Evolutionary conservation across 106 monocot species (phyloP).

Genomic region (Allium sativum): DNA sequence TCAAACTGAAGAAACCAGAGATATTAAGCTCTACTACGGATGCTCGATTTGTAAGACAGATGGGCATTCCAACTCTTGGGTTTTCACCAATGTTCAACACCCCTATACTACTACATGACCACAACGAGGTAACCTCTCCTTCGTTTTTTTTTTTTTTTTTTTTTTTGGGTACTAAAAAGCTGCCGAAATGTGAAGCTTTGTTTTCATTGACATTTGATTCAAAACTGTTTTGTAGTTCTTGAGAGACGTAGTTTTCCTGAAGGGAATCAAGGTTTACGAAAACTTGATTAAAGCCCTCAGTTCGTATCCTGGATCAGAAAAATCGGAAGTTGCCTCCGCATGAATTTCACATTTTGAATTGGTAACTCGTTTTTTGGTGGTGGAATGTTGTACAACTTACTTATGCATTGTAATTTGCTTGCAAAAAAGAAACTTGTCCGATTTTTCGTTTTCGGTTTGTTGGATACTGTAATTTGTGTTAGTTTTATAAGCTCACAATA

Average conservation of each 20-base stretch:
- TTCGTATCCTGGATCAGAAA: constrained; percentile 22
- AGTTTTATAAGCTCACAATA: too few relatives aligned
- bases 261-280: constrained; percentile 79
- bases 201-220: not conserved
- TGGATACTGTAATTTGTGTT: too few relatives aligned
- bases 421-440: too few relatives aligned
- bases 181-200: not conserved
- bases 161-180: not conserved
- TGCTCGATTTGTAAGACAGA: constrained; percentile 71
- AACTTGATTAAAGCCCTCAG: constrained; percentile 62
- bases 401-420: too few relatives aligned
- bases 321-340: not conserved
- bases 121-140: constrained; percentile 54
- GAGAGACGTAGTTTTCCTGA: constrained; percentile 61
- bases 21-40: constrained; percentile 81
- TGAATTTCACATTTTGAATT: not conserved
- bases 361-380: too few relatives aligned
- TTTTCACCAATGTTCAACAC: constrained; percentile 98
- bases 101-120: constrained; percentile 90
- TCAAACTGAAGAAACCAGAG: constrained; percentile 77
- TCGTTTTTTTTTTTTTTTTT: not conserved
- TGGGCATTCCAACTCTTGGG: constrained; percentile 78
- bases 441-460: too few relatives aligned
- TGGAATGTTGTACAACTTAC: too few relatives aligned
- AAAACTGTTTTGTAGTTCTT: constrained; percentile 47